Conservation (phyloP, 2,329 filamentous ascomycete species). For the Monilinia vaccinii-corymbosi region DNA sequence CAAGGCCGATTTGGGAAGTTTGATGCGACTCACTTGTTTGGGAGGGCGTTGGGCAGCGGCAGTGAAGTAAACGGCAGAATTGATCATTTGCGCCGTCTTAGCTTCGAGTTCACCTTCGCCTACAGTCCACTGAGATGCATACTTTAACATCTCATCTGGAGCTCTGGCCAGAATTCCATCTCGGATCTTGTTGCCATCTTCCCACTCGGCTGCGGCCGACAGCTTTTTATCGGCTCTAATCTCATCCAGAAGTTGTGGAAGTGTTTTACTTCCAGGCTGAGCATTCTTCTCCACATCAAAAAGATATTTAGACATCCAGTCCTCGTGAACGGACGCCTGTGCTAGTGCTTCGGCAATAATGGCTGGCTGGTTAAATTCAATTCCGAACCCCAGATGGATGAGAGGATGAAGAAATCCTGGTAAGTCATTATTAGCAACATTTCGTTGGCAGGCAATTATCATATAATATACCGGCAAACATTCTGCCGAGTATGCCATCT, state of each 20-base stretch:
- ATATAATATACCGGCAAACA: constrained; percentile 48
- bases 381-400: constrained; percentile 76
- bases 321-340: constrained; percentile 60
- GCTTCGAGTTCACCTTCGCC: constrained; percentile 39
- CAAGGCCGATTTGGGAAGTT: background rate
- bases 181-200: constrained; percentile 53
- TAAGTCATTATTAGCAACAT: background rate
- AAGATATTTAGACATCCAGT: constrained; percentile 46
- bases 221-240: constrained; percentile 50
- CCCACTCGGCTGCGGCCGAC: constrained; percentile 39
- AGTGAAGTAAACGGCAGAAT: constrained; percentile 45
- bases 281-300: constrained; percentile 41
- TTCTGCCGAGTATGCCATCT: constrained; percentile 58
- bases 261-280: constrained; percentile 31
- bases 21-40: constrained; percentile 35
- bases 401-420: constrained; percentile 66
- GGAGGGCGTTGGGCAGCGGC: constrained; percentile 48
- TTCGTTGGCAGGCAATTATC: background rate
- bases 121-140: constrained; percentile 52
- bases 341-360: constrained; percentile 74
- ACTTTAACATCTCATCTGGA: constrained; percentile 50
- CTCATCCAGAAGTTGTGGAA: constrained; percentile 54
- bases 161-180: constrained; percentile 61
- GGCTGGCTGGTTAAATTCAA: constrained; percentile 75
- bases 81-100: constrained; percentile 60